phyloP scores from a whole-genome alignment of 345 rosid genomes.

The Syzygium oleosum region DNA sequence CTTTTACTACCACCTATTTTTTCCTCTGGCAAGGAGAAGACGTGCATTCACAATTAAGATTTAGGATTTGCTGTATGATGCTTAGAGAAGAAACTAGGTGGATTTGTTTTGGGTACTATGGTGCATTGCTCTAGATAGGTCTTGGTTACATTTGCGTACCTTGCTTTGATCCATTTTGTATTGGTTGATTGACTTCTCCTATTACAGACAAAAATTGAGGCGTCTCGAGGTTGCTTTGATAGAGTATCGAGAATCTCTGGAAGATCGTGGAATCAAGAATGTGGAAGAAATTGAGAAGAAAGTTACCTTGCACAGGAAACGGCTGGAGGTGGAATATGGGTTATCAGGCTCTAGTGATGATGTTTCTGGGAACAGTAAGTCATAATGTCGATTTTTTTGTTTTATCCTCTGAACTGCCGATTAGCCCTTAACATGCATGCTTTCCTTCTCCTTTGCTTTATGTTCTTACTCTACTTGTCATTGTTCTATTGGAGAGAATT shows the following conservation, averaged over 20 bases:
- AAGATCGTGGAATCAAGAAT: constrained; percentile 75
- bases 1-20: background rate
- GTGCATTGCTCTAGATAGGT: background rate
- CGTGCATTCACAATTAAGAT: background rate
- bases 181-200: constrained; percentile 1
- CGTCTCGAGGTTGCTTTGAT: constrained; percentile 88
- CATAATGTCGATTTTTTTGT: background rate
- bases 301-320: constrained; percentile 66
- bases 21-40: background rate
- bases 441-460: background rate
- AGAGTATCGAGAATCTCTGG: constrained; percentile 92
- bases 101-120: background rate
- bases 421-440: background rate
- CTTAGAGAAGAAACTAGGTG: background rate
- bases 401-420: background rate
- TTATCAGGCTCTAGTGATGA: constrained; percentile 31
- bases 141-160: background rate
- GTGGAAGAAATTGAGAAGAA: constrained; percentile 85
- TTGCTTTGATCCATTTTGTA: background rate
- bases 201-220: constrained; percentile 76
- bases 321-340: constrained; percentile 74
- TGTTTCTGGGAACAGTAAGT: constrained; percentile 49
- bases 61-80: background rate
- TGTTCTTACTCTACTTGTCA: background rate
- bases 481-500: background rate